Base-by-base conservation (phyloP, 176 grass and related monocot species). In the Bonia amplexicaulis region DNA sequence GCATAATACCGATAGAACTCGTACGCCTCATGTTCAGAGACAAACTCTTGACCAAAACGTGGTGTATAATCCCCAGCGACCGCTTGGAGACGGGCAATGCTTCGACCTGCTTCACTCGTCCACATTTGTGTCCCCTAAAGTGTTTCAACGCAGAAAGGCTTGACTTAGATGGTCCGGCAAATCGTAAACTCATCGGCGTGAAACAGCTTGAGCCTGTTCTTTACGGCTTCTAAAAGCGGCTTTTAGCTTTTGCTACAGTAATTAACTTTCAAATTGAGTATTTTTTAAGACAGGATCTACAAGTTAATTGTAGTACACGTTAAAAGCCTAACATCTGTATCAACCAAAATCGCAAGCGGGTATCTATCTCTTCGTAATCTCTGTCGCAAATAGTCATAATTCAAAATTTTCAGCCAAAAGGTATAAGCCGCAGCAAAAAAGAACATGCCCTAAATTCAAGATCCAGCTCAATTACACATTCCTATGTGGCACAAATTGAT, bases 1-100 rank as follows among this genome's bases (percentile, higher is more conserved):
- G 73, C 92, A 35, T 94, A 91, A 77, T 80, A 73, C 49, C 74
- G 80, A 70, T 94, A 94, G 53, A 86, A 91, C 54, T 88, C 86
- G 16, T 91, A 89, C 44, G 92, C 86, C 22, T 91, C 83, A 12
- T 71, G 53, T 70, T 94, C 86, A 54, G 82, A 88, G 12, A 57
- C 92, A 41, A 94, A 91, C 35, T 81, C 83, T 29, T 87, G 86
- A 31, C 83, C 86, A 12, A 87, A 17, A 41, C 49, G 29, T 37
- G 86, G 83, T 48, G 69, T 71, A 44, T 74, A 80, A 51, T 88
- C 58, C 20, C 26, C 85, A 59, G 47, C 9, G 5, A 22, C 44
- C 33, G 4, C 35, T 69, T 57, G 62, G 16, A 44, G 54, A 68
- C 16, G n/a, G 3, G 6, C 16, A 37, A 64, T 77, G 22, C 37